These are phyloP conservation scores for Monilinia fructicola DNA, from an alignment of 2,329 filamentous ascomycete genomes.

Conservation along the genomic window DNA sequence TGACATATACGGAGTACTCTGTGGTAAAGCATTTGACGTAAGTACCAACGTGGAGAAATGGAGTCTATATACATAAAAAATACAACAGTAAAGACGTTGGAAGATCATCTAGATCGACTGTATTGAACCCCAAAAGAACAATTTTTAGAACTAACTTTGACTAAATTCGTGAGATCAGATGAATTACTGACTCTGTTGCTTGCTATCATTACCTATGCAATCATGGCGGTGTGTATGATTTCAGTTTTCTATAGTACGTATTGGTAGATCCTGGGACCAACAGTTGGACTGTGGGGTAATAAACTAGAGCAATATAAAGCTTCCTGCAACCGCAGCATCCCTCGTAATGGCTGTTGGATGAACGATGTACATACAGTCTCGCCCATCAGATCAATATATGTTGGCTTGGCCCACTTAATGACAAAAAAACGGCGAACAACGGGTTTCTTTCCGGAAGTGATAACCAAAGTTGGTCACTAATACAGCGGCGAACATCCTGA, in stretches of 20 bases:
- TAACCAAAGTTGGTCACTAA: not conserved
- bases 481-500: no score
- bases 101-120: not conserved
- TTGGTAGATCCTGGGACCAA: no score
- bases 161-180: not conserved
- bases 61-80: not conserved
- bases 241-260: not conserved
- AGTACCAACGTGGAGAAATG: not conserved
- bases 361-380: not conserved
- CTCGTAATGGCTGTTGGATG: not conserved
- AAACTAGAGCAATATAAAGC: not conserved
- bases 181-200: not conserved
- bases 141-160: not conserved
- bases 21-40: not conserved
- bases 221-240: not conserved
- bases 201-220: not conserved
- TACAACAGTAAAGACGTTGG: not conserved
- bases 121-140: not conserved
- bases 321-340: slow-evolving; percentile 8
- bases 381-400: not conserved
- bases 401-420: not conserved
- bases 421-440: not conserved
- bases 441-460: not conserved
- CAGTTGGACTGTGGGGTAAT: not conserved
- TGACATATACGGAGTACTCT: no score